Evolutionary conservation across 371 early-diverging fungal species (phyloP).

Genomic region (Neoconidiobolus thromboides): DNA sequence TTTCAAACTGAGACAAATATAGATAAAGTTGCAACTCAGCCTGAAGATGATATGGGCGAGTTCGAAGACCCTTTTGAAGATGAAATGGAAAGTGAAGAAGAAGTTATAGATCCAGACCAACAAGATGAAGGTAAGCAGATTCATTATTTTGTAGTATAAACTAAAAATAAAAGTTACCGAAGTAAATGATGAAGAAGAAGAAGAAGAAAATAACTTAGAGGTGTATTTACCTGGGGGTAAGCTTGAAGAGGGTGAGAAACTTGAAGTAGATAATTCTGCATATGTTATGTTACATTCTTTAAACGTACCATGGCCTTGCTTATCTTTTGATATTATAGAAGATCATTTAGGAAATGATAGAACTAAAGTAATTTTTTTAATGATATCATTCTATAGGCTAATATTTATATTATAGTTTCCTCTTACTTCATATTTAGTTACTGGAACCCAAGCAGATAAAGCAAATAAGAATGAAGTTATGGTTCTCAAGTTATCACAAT

Average conservation of each 20-base stretch:
- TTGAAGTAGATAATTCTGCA: constrained; percentile 82
- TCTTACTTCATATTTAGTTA: constrained; percentile 75
- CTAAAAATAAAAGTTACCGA: constrained; percentile 11
- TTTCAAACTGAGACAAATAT: too few relatives aligned
- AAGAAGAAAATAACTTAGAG: constrained; percentile 9
- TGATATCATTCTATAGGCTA: background rate
- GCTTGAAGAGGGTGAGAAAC: constrained; percentile 68
- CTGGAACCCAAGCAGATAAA: constrained; percentile 81
- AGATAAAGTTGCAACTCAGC: too few relatives aligned
- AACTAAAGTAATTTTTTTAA: constrained; percentile 27
- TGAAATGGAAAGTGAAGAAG: constrained; percentile 56
- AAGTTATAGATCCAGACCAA: constrained; percentile 31
- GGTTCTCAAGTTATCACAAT: constrained; percentile 80
- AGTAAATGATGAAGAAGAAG: constrained; percentile 4
- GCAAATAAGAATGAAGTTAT: constrained; percentile 72
- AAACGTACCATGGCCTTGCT: constrained; percentile 87
- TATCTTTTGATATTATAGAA: constrained; percentile 80
- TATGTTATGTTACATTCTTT: constrained; percentile 92
- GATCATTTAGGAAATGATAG: constrained; percentile 70
- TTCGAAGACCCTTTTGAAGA: constrained; percentile 94
- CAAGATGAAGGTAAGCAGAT: constrained; percentile 24
- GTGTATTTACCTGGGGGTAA: constrained; percentile 86
- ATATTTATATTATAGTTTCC: constrained; percentile 38
- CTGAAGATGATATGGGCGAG: constrained; percentile 56
- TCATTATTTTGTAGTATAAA: constrained; percentile 5